phyloP scores from a whole-genome alignment of 306 rosid species.

The Dryas drummondii region DNA sequence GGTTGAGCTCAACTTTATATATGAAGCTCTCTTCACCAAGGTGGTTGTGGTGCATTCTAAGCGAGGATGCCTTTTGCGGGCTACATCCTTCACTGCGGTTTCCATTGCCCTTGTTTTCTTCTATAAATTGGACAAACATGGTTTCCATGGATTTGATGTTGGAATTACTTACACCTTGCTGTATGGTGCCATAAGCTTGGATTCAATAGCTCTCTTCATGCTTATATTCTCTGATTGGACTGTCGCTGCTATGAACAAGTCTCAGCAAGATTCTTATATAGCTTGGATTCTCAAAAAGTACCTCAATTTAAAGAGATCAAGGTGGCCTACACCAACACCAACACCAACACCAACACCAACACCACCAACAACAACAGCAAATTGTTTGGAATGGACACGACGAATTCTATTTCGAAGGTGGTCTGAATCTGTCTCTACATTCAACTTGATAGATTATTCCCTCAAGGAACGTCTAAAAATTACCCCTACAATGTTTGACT shows the following conservation, averaged over 20 bases:
- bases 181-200: conserved; percentile 45
- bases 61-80: conserved; percentile 9
- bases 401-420: conserved; percentile 34
- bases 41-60: conserved; percentile 5
- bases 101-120: conserved; percentile 27
- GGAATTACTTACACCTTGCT: conserved; percentile 38
- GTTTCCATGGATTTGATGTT: conserved; percentile 24
- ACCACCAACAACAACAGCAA: neutral
- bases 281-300: neutral
- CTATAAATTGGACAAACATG: conserved; percentile 18
- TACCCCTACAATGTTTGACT: neutral
- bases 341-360: too few species aligned
- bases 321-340: neutral
- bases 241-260: neutral
- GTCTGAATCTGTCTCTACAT: conserved; percentile 33
- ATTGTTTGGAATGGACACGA: neutral
- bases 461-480: conserved; percentile 3
- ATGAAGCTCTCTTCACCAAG: conserved; percentile 49
- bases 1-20: conserved; percentile 48
- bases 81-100: conserved; percentile 17
- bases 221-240: conserved; percentile 43
- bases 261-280: neutral
- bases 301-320: conserved; percentile 17
- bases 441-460: conserved; percentile 36
- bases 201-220: conserved; percentile 26